Percentiles rank a stretch among this genome's conserved stretches.
These are phyloP conservation scores for Pseudocercospora pini-densiflorae DNA, from an alignment of 2,329 filamentous ascomycete genomes.

Conservation along the genomic window DNA sequence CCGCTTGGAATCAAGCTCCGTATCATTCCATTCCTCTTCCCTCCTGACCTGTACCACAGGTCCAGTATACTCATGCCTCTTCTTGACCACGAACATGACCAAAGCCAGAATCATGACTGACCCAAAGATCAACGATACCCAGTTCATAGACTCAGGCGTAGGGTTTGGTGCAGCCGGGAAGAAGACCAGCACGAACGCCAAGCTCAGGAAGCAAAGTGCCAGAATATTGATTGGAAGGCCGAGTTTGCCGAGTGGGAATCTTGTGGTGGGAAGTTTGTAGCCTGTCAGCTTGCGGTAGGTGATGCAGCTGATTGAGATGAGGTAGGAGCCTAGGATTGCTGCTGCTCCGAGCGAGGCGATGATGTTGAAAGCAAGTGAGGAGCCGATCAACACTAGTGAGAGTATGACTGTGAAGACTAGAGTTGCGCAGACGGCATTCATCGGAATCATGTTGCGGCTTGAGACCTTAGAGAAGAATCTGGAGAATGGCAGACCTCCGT, in stretches of 20 bases:
- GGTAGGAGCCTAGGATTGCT: conserved; percentile 20
- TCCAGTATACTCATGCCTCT: neutral
- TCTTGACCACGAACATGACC: neutral
- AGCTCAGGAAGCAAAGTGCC: conserved; percentile 20
- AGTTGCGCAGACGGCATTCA: conserved; percentile 15
- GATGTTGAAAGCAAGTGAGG: conserved; percentile 17
- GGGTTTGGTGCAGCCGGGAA: conserved; percentile 28
- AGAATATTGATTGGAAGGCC: conserved; percentile 21
- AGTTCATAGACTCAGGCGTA: conserved; percentile 30
- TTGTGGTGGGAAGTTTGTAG: conserved; percentile 21
- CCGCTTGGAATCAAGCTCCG: neutral
- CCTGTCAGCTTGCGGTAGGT: conserved; percentile 21
- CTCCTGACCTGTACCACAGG: neutral
- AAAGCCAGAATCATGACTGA: conserved; percentile 15
- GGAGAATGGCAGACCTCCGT: neutral
- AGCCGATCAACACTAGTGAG: conserved; percentile 17
- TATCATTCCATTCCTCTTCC: conserved; percentile 4
- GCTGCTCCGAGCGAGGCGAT: conserved; percentile 10
- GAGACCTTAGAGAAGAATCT: conserved; percentile 5
- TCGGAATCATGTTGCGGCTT: conserved; percentile 1
- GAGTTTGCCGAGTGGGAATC: conserved; percentile 27
- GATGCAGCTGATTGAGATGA: conserved; percentile 24
- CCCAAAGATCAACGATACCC: conserved; percentile 31
- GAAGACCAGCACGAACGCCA: conserved; percentile 27
- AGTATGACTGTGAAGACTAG: conserved; percentile 16